phyloP scores from a whole-genome alignment of 352 stramenopile genomes.

The Phytophthora palmivora region DNA sequence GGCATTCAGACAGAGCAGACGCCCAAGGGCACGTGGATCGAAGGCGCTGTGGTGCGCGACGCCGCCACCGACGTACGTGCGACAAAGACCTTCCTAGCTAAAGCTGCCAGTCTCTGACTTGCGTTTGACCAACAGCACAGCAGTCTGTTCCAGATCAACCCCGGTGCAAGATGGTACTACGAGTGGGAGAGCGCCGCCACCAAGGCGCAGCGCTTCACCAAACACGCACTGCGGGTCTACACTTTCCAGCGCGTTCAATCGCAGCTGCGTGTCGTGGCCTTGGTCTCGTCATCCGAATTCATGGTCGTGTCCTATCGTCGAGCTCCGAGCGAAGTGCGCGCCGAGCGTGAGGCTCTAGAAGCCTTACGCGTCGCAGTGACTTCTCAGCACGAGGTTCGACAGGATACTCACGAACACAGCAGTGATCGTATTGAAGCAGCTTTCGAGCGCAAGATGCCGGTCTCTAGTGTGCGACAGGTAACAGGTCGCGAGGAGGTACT shows the following conservation, averaged over 20 bases:
- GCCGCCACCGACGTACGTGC: slow-evolving; percentile 27
- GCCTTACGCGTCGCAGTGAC: slow-evolving; percentile 13
- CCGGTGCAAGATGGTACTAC: slow-evolving; percentile 70
- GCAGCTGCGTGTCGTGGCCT: slow-evolving; percentile 48
- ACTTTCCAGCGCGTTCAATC: slow-evolving; percentile 45
- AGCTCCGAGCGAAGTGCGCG: slow-evolving; percentile 49
- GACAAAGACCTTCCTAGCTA: not conserved
- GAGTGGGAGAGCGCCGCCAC: slow-evolving; percentile 72
- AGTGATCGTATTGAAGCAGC: not conserved
- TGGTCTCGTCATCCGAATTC: slow-evolving; percentile 57
- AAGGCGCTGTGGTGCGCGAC: slow-evolving; percentile 37
- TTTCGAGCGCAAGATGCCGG: slow-evolving; percentile 4
- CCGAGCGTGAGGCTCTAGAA: slow-evolving; percentile 38
- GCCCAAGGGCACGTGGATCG: slow-evolving; percentile 73
- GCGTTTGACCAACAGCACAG: slow-evolving; percentile 6
- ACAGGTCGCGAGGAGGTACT: slow-evolving; percentile 24
- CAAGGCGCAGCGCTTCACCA: slow-evolving; percentile 67
- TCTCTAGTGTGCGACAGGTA: slow-evolving; percentile 3
- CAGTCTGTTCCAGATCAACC: slow-evolving; percentile 64
- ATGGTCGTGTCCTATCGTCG: slow-evolving; percentile 76
- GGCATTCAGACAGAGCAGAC: slow-evolving; percentile 66
- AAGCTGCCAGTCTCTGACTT: slow-evolving; percentile 1
- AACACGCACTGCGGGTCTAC: slow-evolving; percentile 67
- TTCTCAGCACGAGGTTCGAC: slow-evolving; percentile 1
- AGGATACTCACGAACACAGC: not conserved